These are phyloP conservation scores for Auriscalpium vulgare DNA, from an alignment of 768 basidiomycete species.

Conservation along the genomic window DNA sequence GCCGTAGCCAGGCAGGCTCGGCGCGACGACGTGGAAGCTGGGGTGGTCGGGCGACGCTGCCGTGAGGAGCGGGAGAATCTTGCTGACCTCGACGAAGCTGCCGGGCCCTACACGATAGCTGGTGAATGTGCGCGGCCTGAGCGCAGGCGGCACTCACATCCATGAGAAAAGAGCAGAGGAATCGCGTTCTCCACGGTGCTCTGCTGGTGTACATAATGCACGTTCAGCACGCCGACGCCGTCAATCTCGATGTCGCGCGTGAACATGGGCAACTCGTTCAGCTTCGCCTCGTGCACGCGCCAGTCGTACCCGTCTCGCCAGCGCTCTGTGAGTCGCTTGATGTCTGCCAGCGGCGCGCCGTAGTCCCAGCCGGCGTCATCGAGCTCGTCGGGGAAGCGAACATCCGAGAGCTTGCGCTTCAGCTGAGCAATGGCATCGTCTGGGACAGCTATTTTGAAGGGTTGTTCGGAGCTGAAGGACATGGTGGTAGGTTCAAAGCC, in stretches of 20 bases:
- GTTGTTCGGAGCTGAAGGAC: not conserved
- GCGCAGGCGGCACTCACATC: conserved; percentile 16
- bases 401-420: conserved; percentile 36
- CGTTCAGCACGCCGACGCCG: conserved; percentile 22
- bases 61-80: conserved; percentile 47
- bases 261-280: conserved; percentile 28
- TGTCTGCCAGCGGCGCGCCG: conserved; percentile 28
- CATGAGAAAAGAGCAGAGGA: conserved; percentile 22
- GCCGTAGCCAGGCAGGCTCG: conserved; percentile 53
- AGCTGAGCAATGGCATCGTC: conserved; percentile 33
- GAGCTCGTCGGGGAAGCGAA: conserved; percentile 48
- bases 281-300: conserved; percentile 19
- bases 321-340: conserved; percentile 18
- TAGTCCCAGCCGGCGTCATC: conserved; percentile 42
- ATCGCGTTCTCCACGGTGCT: conserved; percentile 16
- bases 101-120: conserved; percentile 45
- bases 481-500: no score
- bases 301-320: conserved; percentile 25
- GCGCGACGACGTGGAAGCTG: conserved; percentile 54
- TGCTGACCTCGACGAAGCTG: conserved; percentile 47
- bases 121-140: not conserved
- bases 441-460: conserved; percentile 41
- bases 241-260: conserved; percentile 25
- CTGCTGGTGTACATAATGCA: conserved; percentile 27
- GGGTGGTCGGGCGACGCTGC: conserved; percentile 34